phyloP scores from a whole-genome alignment of 768 basidiomycete genomes.

The Strobilomyces dryophilus region DNA sequence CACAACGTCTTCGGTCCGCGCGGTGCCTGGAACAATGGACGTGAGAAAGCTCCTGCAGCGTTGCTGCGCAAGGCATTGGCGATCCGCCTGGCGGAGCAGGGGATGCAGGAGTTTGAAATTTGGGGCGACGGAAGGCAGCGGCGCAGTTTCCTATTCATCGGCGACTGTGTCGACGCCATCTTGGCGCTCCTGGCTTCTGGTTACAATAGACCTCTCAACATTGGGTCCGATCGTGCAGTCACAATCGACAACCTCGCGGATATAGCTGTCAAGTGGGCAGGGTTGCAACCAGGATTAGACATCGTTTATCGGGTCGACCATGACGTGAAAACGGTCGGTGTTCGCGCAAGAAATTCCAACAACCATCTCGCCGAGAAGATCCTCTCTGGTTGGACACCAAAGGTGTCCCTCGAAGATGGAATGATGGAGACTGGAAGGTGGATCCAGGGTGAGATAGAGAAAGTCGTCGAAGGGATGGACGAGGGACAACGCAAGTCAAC shows the following conservation, averaged over 20 bases:
- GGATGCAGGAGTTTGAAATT: conserved; percentile 39
- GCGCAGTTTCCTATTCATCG: conserved; percentile 54
- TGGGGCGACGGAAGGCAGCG: conserved; percentile 55
- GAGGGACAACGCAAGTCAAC: conserved; percentile 7
- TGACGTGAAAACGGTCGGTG: conserved; percentile 39
- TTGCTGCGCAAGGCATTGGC: conserved; percentile 50
- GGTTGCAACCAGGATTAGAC: conserved; percentile 20
- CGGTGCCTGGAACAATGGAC: conserved; percentile 49
- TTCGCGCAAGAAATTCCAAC: conserved; percentile 49
- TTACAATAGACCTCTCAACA: conserved; percentile 40
- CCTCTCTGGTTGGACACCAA: conserved; percentile 42
- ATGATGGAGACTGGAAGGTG: conserved; percentile 45
- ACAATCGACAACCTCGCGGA: conserved; percentile 40
- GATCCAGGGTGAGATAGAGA: conserved; percentile 40
- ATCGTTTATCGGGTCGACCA: conserved; percentile 28
- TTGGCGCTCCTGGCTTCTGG: conserved; percentile 39
- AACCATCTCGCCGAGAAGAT: conserved; percentile 33
- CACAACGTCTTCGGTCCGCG: conserved; percentile 58
- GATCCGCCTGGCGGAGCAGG: conserved; percentile 8
- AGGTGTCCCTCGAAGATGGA: conserved; percentile 39
- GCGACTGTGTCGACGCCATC: conserved; percentile 50
- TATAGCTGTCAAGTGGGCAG: conserved; percentile 35
- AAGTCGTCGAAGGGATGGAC: conserved; percentile 5
- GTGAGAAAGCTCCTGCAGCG: conserved; percentile 58
- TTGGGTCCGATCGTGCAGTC: conserved; percentile 46